These are phyloP conservation scores for Gnaphalium uliginosum DNA, from an alignment of 129 eudicot genomes.

Conservation along the genomic window DNA sequence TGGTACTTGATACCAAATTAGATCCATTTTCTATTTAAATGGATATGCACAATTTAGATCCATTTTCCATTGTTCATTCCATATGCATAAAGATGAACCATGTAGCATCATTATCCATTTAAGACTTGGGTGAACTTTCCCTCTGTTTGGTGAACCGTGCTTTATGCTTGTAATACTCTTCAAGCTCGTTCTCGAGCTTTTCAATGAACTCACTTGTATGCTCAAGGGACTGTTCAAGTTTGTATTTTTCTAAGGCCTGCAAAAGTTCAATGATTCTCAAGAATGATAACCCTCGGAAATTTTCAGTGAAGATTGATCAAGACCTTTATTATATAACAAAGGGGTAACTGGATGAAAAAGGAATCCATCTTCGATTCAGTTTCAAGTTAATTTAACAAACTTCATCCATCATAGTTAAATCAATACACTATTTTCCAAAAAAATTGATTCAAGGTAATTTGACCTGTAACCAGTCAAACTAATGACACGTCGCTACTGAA, in stretches of 20 bases:
- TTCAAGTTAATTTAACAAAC: background rate
- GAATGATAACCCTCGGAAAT: background rate
- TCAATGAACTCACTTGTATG: slow-evolving; percentile 92
- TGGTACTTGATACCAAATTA: background rate
- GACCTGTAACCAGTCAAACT: background rate
- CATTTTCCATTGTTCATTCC: background rate
- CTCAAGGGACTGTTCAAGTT: slow-evolving; percentile 84
- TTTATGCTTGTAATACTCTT: slow-evolving; percentile 73
- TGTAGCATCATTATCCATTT: slow-evolving; percentile 30
- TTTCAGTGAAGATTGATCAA: background rate
- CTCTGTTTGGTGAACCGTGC: slow-evolving; percentile 52
- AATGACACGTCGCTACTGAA: background rate
- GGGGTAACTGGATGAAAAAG: background rate
- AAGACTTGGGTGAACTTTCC: slow-evolving; percentile 30
- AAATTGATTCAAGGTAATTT: background rate
- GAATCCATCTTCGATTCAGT: background rate
- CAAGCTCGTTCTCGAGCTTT: slow-evolving; percentile 85
- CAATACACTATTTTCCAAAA: background rate
- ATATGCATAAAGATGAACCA: slow-evolving; percentile 14
- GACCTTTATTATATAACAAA: background rate
- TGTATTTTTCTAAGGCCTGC: slow-evolving; percentile 88
- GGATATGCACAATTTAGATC: background rate
- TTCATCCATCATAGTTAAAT: too few relatives aligned
- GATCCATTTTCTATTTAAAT: background rate
- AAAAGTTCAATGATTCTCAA: slow-evolving; percentile 9